Evolutionary conservation across 352 stramenopile species (phyloP), one percentile per base, ranked within the genome.

Genomic region (Globisporangium apiculatum): DNA sequence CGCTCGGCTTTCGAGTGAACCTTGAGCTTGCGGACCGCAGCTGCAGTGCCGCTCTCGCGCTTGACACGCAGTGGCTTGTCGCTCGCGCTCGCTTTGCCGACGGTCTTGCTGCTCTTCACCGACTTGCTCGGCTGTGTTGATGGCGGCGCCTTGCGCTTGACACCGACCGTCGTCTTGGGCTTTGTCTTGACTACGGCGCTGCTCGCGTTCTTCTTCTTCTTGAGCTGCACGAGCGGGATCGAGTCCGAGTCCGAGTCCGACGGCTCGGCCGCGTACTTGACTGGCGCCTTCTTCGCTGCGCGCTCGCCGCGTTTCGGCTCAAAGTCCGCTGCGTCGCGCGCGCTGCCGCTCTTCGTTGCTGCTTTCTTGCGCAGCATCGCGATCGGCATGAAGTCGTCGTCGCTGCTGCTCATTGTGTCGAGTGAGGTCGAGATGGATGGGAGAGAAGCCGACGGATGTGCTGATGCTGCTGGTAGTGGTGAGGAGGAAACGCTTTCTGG

Each of bases 1-100:
- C 89, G 85, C 70, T 99, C 95, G 46, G 83, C 68, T 63, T 97
- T 98, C 47, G 93, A 96, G 40, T 98, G 78, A 53, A 96, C 80
- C 68, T 98, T 99, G 46, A 98, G 76, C 65, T 95, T 96, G 38
- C 82, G 79, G 58, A 92, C 68, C 18, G 75, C 84, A 3, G 38
- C 71, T 1, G 40, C 42, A 5, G 24, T 64, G 2, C 24, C 48
- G 7, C 59, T 63, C 57, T 83, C 78, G 11, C 60, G 75, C 69
- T 88, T 91, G 49, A 74, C 53, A 12, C 65, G 72, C 40, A 43
- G 7, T 1, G 40, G 11, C 40, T 8, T 65, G 37, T 68, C 68
- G 31, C 63, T 79, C 31, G 72, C 61, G 47, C 72, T 86, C 12
- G 59, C 48, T 48, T 80, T 87, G 10, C 51, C 56, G 31, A 66